phyloP scores from a whole-genome alignment of 2,329 filamentous ascomycete genomes.

The Ascochyta koolunga region DNA sequence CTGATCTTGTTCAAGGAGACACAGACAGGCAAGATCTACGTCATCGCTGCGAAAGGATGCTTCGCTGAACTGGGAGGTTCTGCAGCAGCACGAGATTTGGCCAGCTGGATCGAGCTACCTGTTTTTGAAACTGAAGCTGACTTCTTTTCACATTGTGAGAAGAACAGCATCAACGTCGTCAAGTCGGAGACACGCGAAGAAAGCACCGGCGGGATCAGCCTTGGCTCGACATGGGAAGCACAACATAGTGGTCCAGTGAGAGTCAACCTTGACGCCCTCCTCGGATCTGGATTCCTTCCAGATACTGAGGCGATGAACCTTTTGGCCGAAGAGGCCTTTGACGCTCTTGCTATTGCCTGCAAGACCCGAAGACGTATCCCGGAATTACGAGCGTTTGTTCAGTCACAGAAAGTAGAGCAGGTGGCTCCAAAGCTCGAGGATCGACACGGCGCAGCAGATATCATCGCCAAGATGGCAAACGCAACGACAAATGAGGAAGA shows the following conservation, averaged over 20 bases:
- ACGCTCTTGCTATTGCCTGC: slow-evolving; percentile 37
- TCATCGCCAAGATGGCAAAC: slow-evolving; percentile 33
- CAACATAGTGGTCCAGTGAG: slow-evolving; percentile 14
- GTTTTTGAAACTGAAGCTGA: slow-evolving; percentile 23
- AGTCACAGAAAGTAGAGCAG: slow-evolving; percentile 37
- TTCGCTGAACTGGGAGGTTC: slow-evolving; percentile 31
- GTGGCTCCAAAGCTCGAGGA: slow-evolving; percentile 39
- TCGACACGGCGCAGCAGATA: slow-evolving; percentile 32
- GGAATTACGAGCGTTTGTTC: slow-evolving; percentile 32
- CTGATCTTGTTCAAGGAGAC: slow-evolving; percentile 42
- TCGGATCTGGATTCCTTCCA: slow-evolving; percentile 22
- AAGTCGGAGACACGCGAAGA: slow-evolving; percentile 22
- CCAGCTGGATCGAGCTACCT: slow-evolving; percentile 29
- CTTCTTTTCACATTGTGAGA: slow-evolving; percentile 25
- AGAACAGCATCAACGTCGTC: slow-evolving; percentile 21
- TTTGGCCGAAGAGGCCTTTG: slow-evolving; percentile 38
- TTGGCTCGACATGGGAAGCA: slow-evolving; percentile 33
- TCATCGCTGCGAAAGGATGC: slow-evolving; percentile 42
- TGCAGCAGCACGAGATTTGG: slow-evolving; percentile 22
- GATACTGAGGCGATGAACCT: slow-evolving; percentile 27
- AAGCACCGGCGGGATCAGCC: slow-evolving; percentile 18
- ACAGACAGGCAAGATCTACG: slow-evolving; percentile 26
- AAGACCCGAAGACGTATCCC: slow-evolving; percentile 36
- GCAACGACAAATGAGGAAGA: slow-evolving; percentile 9
- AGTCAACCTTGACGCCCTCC: slow-evolving; percentile 33